Percentiles rank a stretch among this genome's conserved stretches.
phyloP scores from a whole-genome alignment of 192 early-diverging fungal genomes.

The Coemansia sp. region DNA sequence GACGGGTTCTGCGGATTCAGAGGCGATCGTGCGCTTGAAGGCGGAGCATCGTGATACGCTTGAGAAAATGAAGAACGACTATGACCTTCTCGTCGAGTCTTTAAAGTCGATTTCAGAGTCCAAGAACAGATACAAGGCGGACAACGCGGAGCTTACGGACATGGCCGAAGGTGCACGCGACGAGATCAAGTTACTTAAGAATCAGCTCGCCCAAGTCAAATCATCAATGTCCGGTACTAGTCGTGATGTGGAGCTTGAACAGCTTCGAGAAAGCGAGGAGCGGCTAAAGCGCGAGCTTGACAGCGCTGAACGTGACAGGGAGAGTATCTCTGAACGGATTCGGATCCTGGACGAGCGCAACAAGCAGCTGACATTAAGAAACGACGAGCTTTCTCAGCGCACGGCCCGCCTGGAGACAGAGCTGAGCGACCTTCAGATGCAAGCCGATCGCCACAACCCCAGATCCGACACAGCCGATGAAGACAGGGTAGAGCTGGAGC shows the following conservation, averaged over 20 bases:
- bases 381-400: conserved; percentile 40
- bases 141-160: conserved; percentile 10
- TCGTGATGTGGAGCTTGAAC: conserved; percentile 17
- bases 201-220: conserved; percentile 9
- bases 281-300: conserved; percentile 24
- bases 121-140: conserved; percentile 21
- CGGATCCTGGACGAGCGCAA: conserved; percentile 25
- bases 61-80: conserved; percentile 17
- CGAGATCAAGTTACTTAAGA: conserved; percentile 20
- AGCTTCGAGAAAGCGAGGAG: conserved; percentile 33
- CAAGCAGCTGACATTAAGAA: conserved; percentile 9
- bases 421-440: conserved; percentile 25
- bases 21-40: conserved; percentile 8
- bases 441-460: background rate
- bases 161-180: conserved; percentile 15
- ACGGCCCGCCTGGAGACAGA: conserved; percentile 39
- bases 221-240: background rate
- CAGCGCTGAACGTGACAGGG: conserved; percentile 17
- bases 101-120: conserved; percentile 15
- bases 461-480: background rate
- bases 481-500: background rate
- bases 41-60: conserved; percentile 24
- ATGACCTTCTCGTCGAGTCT: conserved; percentile 13
- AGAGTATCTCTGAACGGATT: background rate
- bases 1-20: background rate